phyloP scores from a whole-genome alignment of 2,329 filamentous ascomycete species.

The Arthrobotrys sphaeroides region DNA sequence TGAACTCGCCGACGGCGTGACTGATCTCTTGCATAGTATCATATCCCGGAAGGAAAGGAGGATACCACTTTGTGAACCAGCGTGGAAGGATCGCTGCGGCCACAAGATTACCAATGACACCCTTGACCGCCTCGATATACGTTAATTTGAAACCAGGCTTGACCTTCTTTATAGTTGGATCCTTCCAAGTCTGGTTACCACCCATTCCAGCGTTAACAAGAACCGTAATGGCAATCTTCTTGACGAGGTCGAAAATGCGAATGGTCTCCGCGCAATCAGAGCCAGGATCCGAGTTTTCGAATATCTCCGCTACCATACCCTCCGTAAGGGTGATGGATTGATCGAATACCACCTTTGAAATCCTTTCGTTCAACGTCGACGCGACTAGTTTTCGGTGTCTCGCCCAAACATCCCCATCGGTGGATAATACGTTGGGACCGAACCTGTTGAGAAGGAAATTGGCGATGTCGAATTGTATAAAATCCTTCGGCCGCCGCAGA shows the following conservation, averaged over 20 bases:
- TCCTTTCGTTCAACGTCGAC: constrained; percentile 59
- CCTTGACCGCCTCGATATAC: constrained; percentile 57
- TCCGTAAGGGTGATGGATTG: constrained; percentile 58
- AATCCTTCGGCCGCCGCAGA: constrained; percentile 60
- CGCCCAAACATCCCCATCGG: constrained; percentile 58
- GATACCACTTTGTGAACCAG: constrained; percentile 27
- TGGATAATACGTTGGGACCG: constrained; percentile 60
- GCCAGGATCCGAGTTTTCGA: neutral
- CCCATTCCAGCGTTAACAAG: constrained; percentile 59
- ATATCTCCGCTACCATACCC: constrained; percentile 57
- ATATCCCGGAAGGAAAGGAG: constrained; percentile 25
- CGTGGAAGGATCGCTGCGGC: constrained; percentile 15
- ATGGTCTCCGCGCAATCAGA: constrained; percentile 22
- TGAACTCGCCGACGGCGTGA: constrained; percentile 28
- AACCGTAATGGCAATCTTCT: constrained; percentile 60
- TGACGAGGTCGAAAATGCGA: constrained; percentile 59
- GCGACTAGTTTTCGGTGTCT: constrained; percentile 59
- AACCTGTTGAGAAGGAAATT: constrained; percentile 59
- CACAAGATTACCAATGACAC: constrained; percentile 17
- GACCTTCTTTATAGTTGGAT: constrained; percentile 9
- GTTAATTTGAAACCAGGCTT: constrained; percentile 58
- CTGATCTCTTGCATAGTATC: constrained; percentile 24
- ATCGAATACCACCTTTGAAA: constrained; percentile 59
- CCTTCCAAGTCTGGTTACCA: constrained; percentile 54
- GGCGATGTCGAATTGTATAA: constrained; percentile 58